Conservation (phyloP, 1,284 basidiomycete species). For the Ceraceosorus guamensis region DNA sequence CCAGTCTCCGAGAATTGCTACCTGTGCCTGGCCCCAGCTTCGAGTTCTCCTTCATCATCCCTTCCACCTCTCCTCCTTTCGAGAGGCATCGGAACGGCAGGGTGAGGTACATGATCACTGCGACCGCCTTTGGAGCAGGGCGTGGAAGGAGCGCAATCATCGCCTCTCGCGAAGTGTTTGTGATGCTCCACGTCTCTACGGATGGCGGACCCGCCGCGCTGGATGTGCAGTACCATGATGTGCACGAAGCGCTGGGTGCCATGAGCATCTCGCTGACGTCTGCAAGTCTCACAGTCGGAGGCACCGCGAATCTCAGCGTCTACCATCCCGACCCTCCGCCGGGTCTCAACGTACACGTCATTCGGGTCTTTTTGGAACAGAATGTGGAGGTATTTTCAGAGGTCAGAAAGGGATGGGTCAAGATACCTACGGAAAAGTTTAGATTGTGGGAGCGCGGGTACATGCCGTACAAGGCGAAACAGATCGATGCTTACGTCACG, state of each 20-base stretch:
- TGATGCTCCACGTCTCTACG: slow-evolving; percentile 37
- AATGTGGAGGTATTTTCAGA: slow-evolving; percentile 43
- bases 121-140: slow-evolving; percentile 40
- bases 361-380: slow-evolving; percentile 44
- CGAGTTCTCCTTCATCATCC: slow-evolving; percentile 46
- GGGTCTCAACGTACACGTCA: slow-evolving; percentile 38
- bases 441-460: slow-evolving; percentile 42
- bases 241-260: slow-evolving; percentile 41
- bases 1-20: background rate
- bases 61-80: slow-evolving; percentile 39
- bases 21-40: slow-evolving; percentile 13
- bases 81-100: slow-evolving; percentile 43
- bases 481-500: slow-evolving; percentile 18
- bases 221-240: slow-evolving; percentile 44
- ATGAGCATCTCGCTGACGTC: slow-evolving; percentile 37
- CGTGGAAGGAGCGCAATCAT: slow-evolving; percentile 30
- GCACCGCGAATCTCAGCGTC: slow-evolving; percentile 30
- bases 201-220: slow-evolving; percentile 40
- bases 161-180: slow-evolving; percentile 39
- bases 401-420: slow-evolving; percentile 31
- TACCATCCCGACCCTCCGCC: slow-evolving; percentile 42
- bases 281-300: slow-evolving; percentile 43
- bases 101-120: slow-evolving; percentile 40
- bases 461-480: slow-evolving; percentile 41
- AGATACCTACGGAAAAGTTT: slow-evolving; percentile 39